Base-by-base conservation (phyloP, 768 basidiomycete genomes). In the Leucosporidium creatinivorum region DNA sequence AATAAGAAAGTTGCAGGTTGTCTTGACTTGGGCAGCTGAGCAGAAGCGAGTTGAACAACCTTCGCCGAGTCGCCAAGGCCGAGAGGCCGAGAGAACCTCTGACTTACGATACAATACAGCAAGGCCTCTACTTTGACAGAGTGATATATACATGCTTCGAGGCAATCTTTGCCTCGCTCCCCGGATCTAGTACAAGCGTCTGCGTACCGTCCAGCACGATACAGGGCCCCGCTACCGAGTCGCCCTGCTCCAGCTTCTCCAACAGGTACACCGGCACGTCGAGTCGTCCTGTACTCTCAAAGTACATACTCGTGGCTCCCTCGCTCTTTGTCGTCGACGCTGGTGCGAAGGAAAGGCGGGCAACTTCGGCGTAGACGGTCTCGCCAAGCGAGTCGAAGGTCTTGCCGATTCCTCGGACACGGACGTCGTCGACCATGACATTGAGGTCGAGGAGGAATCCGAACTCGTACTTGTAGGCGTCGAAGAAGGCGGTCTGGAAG, bases 161-260 rank as follows among this genome's bases (percentile, higher is more conserved):
- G 56, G 65, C 65, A 36, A 73, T 57, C 49, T 63, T 63, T 1
- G 65, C 67, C 56, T 56, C 55, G 0, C 66, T 55, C 19, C 56
- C 52, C 1, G 73, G 75, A 25, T 68, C 68, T 5, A 98, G 78
- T 36, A 98, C 87, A 68, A 97, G 90, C 30, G 93, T 96, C 81
- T 96, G 94, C 30, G 94, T 98, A 72, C 90, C 82, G 78, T 98
- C 93, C 74, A 96, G 89, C 68, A 98, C 87, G 84, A 97, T 87
- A 58, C 36, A 33, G 13, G 57, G 57, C 10, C 57, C 57, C 33
- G 44, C 36, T 23, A 58, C 36, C 36, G 15, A 39, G 21, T 58
- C 57, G 7, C 57, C 57, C 33, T 10, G n/a, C 23, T 39, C 36
- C 57, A 58, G 10, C n/a, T n/a, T 39, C 57, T 58, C 57, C 36